A percentile compares a stretch with the other conserved stretches of the same genome.
Conservation (phyloP, 495 filamentous ascomycete species). For the Choiromyces venosus region DNA sequence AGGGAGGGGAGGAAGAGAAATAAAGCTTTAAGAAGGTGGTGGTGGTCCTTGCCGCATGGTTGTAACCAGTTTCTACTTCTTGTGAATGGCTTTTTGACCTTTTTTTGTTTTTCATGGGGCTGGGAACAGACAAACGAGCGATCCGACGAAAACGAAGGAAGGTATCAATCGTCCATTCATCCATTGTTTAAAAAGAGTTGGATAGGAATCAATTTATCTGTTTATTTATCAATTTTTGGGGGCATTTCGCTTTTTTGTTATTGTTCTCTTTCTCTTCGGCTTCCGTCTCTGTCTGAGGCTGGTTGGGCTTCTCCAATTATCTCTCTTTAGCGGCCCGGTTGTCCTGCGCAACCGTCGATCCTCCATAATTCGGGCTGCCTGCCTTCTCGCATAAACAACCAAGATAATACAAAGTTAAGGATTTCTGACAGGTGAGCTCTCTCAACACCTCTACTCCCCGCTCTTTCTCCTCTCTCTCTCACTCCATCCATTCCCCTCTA, state of each 20-base stretch:
- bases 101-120: not conserved
- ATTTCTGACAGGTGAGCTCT: not conserved
- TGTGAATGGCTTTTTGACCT: not conserved
- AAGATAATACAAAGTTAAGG: not conserved
- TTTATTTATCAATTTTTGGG: not conserved
- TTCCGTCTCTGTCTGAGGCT: not conserved
- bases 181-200: not conserved
- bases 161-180: not conserved
- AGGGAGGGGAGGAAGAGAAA: not conserved
- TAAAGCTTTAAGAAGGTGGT: not conserved
- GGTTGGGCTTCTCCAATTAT: not conserved
- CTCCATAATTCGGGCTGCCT: not conserved
- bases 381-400: not conserved
- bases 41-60: not conserved
- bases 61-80: not conserved
- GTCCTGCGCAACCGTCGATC: constrained; percentile 1
- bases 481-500: not conserved
- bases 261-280: not conserved
- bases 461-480: not conserved
- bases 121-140: not conserved
- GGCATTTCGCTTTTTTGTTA: not conserved
- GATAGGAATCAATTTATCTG: not conserved
- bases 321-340: not conserved
- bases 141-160: not conserved
- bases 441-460: not conserved